Evolutionary conservation across 306 rosid genomes (phyloP), one percentile per base, ranked within the genome.

Genomic region (Cicer chorassanicum): DNA sequence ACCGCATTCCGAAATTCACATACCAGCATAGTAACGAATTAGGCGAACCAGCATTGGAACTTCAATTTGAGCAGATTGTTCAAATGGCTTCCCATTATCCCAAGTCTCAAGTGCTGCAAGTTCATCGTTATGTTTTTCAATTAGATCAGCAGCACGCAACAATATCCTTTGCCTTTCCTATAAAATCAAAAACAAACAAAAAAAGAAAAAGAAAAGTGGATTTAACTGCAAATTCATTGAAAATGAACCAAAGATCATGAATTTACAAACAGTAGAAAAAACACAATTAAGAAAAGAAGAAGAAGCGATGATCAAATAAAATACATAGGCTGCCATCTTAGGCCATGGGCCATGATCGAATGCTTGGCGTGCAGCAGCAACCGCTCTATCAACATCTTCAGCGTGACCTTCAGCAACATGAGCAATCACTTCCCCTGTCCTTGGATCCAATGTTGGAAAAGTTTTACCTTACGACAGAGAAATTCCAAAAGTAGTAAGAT

Each of bases 291-390:
- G 57, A 16, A 67, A n/a, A n/a, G 12, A 9, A n/a, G 12, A 9
- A 54, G 6, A 19, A 44, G 18, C 42, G 72, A 36, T 55, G 74
- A 63, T 66, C 29, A 64, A 68, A 78, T 79, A n/a, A 6, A 42
- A 19, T 70, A 94, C 97, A 87, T 94, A 94, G 51, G 97, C 96
- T 65, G 97, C 56, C 92, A 91, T 82, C 85, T 21, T 94, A 53
- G 97, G 95, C 98, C 98, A 94, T 44, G 98, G 97, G 15, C 95
- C 98, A 61, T 84, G 85, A 78, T 91, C 97, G 42, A 94, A 94
- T 42, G 98, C 98, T 80, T 76, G 89, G 13, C 97, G 88, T 0
- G 98, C 98, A 67, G 92, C 91, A n/a, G 82, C 78, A 80, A 91
- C 97, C 15, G 98, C 98, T 48, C 92, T 79, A 82, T 94, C 85